These are phyloP conservation scores for Talaromyces sp. DNA, from an alignment of 2,329 filamentous ascomycete genomes.

Conservation along the genomic window DNA sequence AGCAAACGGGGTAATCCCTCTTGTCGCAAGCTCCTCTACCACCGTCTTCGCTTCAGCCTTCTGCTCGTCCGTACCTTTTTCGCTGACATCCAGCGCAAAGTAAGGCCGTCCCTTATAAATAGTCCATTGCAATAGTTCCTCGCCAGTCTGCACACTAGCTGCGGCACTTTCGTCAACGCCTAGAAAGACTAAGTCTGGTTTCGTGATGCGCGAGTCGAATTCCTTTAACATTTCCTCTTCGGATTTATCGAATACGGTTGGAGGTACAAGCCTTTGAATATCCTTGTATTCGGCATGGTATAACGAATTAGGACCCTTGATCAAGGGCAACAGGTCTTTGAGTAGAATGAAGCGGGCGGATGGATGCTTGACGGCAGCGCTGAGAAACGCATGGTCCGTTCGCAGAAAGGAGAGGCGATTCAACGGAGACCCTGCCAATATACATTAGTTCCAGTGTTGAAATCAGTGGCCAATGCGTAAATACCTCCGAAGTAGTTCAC, in stretches of 20 bases:
- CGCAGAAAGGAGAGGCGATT: conserved; percentile 49
- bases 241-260: conserved; percentile 62
- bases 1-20: conserved; percentile 61
- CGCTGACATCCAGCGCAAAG: conserved; percentile 86
- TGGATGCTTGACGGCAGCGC: conserved; percentile 45
- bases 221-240: conserved; percentile 68
- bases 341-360: conserved; percentile 65
- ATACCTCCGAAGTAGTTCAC: conserved; percentile 49
- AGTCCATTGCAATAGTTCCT: conserved; percentile 42
- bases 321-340: conserved; percentile 70
- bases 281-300: conserved; percentile 65
- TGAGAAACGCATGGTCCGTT: conserved; percentile 44
- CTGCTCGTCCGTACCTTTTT: conserved; percentile 58
- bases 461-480: conserved; percentile 5
- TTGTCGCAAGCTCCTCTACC: conserved; percentile 54
- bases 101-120: conserved; percentile 73
- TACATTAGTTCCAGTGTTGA: not conserved
- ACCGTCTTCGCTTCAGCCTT: conserved; percentile 53
- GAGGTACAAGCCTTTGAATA: conserved; percentile 64
- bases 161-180: conserved; percentile 63
- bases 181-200: conserved; percentile 74
- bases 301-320: conserved; percentile 56
- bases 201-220: conserved; percentile 66
- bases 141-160: conserved; percentile 30
- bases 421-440: conserved; percentile 41